Evolutionary conservation across 257 asterid genomes (phyloP), one percentile per base, ranked within the genome.

Genomic region (Forsythia suspensa): DNA sequence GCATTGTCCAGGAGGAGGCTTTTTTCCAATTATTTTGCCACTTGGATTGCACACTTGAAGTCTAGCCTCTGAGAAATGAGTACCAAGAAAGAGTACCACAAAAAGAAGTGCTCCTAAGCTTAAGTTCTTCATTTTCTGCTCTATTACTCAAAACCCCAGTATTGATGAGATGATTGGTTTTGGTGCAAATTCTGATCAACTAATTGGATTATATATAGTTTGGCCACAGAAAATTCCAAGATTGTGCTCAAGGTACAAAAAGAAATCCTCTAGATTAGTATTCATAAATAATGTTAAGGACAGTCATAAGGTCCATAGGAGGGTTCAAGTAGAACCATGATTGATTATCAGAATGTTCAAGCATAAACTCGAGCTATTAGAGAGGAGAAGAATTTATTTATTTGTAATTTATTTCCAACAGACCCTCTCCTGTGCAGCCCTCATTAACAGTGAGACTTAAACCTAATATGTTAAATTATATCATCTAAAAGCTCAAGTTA

Each of bases 1-100:
- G 84, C 90, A 84, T 77, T 84, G 70, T 8, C 85, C 84, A 21
- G 83, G 74, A 37, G 88, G 92, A 15, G 85, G 90, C 3, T 80
- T 88, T 75, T 43, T 84, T 18, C 92, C 87, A n/a, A 72, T 48
- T 21, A 79, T 82, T 73, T 76, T 82, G 70, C 87, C 90, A 5
- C 87, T 84, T 2, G 87, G 81, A 10, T 77, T 77, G 80, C 89
- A 88, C 11, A 82, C 39, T 8, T 82, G 78, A 46, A 81, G 78
- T 65, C 82, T 76, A 3, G 43, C 74, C 2, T 20, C 61, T 18
- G 71, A 5, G 71, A 68, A 77, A 66, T 52, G 3, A 71, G 77
- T 74, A 70, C 37, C 24, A 8, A 80, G 68, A 36, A 76, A 42
- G 69, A 83, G 77, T 16, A 40, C 38, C 36, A 74, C 8, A 68